phyloP scores from a whole-genome alignment of 2,329 filamentous ascomycete genomes.

The Sclerotinia minor region DNA sequence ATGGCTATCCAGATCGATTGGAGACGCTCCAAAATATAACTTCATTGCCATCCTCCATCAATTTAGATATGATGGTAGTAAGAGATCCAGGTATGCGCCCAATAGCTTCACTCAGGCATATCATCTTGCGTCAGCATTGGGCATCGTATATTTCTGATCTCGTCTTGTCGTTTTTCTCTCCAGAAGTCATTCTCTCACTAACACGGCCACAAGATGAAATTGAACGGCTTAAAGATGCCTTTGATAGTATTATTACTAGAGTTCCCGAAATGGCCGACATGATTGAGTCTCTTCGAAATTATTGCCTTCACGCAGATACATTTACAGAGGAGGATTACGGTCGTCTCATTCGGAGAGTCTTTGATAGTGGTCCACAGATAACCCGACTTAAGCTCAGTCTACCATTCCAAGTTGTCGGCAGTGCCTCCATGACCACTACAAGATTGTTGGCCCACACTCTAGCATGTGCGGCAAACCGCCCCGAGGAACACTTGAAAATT shows the following conservation, averaged over 20 bases:
- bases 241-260: constrained; percentile 44
- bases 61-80: constrained; percentile 54
- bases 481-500: constrained; percentile 47
- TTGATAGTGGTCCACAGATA: constrained; percentile 49
- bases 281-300: constrained; percentile 48
- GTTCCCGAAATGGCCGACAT: constrained; percentile 50
- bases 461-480: constrained; percentile 49
- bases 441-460: constrained; percentile 55
- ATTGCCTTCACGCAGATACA: constrained; percentile 51
- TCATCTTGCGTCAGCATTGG: background rate
- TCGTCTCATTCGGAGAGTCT: constrained; percentile 45
- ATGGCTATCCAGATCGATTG: constrained; percentile 32
- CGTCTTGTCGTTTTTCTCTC: background rate
- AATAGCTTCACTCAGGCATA: background rate
- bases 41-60: constrained; percentile 51
- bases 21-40: constrained; percentile 50
- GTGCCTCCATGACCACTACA: constrained; percentile 50
- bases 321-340: constrained; percentile 54
- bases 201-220: constrained; percentile 48
- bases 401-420: constrained; percentile 53
- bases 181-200: constrained; percentile 23
- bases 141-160: background rate
- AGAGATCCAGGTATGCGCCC: constrained; percentile 49
- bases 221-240: constrained; percentile 49
- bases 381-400: constrained; percentile 52